These are phyloP conservation scores for Phytophthora meadii DNA, from an alignment of 352 stramenopile genomes.

Conservation along the genomic window DNA sequence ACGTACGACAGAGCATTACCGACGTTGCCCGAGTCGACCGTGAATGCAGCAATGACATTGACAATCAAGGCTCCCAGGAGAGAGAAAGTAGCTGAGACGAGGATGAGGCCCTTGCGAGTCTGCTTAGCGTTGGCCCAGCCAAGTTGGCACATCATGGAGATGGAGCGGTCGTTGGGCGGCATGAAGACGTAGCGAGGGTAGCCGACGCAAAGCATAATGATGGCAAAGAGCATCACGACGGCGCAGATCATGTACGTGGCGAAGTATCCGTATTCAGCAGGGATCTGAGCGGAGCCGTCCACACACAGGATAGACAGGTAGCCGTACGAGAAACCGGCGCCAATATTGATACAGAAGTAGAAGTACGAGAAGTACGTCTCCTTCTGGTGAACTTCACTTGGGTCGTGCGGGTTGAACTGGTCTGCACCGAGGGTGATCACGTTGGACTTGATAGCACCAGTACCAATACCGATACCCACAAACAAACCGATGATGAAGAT, in stretches of 20 bases:
- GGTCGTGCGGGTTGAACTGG: slow-evolving; percentile 64
- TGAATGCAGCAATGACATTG: slow-evolving; percentile 63
- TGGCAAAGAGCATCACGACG: slow-evolving; percentile 47
- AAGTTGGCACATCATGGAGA: slow-evolving; percentile 52
- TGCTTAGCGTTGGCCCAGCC: slow-evolving; percentile 29
- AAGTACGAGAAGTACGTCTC: slow-evolving; percentile 82
- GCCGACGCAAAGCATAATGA: slow-evolving; percentile 45
- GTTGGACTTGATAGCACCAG: slow-evolving; percentile 63
- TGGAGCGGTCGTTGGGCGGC: slow-evolving; percentile 42
- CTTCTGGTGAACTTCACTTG: slow-evolving; percentile 34
- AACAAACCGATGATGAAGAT: slow-evolving; percentile 72
- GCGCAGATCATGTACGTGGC: slow-evolving; percentile 70
- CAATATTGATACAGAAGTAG: slow-evolving; percentile 85
- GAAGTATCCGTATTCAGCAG: slow-evolving; percentile 82
- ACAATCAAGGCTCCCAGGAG: slow-evolving; percentile 50
- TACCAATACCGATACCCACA: slow-evolving; percentile 54
- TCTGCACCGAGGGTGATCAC: slow-evolving; percentile 70
- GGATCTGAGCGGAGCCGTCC: slow-evolving; percentile 70
- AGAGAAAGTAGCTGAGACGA: slow-evolving; percentile 38
- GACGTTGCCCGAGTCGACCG: slow-evolving; percentile 20
- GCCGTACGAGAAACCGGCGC: slow-evolving; percentile 72
- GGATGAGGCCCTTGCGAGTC: slow-evolving; percentile 37
- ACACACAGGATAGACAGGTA: slow-evolving; percentile 85
- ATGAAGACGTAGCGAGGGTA: slow-evolving; percentile 62
- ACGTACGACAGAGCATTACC: slow-evolving; percentile 55